These are phyloP conservation scores for Akanthomyces dipterigenus DNA, from an alignment of 2,329 filamentous ascomycete genomes.

Conservation along the genomic window DNA sequence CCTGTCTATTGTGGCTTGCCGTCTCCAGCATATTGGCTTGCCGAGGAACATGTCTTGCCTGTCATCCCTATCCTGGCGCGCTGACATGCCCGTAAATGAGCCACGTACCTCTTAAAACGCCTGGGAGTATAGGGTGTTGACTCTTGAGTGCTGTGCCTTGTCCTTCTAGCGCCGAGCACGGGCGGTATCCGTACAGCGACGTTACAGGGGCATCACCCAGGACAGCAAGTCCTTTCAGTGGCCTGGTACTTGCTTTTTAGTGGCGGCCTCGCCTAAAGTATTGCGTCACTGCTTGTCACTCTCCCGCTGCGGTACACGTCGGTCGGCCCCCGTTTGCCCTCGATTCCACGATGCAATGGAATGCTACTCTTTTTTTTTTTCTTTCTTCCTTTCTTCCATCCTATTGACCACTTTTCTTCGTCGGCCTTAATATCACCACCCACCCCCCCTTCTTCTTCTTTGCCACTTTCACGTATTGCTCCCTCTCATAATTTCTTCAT, in stretches of 20 bases:
- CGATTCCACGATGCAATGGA: slow-evolving; percentile 4
- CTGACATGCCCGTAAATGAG: neutral
- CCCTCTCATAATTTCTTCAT: neutral
- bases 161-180: neutral
- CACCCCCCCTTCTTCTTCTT: neutral
- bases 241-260: neutral
- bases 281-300: slow-evolving; percentile 13
- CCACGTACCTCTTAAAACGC: neutral
- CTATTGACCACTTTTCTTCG: neutral
- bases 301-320: neutral
- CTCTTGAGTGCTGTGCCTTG: neutral
- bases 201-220: too few relatives aligned
- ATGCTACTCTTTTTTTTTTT: neutral
- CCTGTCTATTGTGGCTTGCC: neutral
- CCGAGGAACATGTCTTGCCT: neutral
- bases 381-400: neutral
- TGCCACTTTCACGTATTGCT: neutral
- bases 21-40: neutral
- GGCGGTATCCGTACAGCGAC: too few relatives aligned
- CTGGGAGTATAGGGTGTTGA: neutral
- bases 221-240: neutral
- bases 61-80: neutral
- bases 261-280: neutral
- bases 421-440: neutral
- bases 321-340: neutral